Base-by-base conservation (phyloP, 495 filamentous ascomycete species). In the Xylaria scruposa region DNA sequence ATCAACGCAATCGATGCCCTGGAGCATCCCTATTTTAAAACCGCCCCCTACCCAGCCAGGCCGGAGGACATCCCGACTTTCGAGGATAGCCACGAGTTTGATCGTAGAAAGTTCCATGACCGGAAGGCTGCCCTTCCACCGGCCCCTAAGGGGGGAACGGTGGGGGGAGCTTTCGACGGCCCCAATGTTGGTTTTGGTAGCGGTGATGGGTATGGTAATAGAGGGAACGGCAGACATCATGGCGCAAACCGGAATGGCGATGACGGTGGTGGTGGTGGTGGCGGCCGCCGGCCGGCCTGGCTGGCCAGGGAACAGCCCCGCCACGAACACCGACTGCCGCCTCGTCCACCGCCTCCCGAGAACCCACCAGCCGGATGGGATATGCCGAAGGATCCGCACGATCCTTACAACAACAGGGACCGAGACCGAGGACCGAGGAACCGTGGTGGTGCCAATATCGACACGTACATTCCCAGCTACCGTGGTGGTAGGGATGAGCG, bases 1-100 rank as follows among this genome's bases (percentile, higher is more conserved):
- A 90, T 97, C 75, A 99, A 98, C 77, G 96, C 96, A 0, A 93
- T 97, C 21, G 96, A 99, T 83, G 97, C 96, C 17, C 83, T 98
- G 19, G 87, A 95, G 73, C 96, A 99, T 79, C 91, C 93, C 9
- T 99, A 98, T 80, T 99, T 99, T 80, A 88, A 85, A 53, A 91
- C 84, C 21, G 80, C 86, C 4, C 97, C 96, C 24, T 85, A 89
- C n/a, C 97, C 96, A 12, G 90, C 94, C 21, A 86, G 85, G 64
- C 91, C 95, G 4, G 88, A 90, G 70, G 95, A 98, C 44, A 82
- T 99, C 26, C 96, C 96, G 26, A 87, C 83, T 21, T 98, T 97
- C 74, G 92, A 96, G 73, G 97, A 98, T 73, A 97, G 94, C 21
- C 96, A 99, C 82, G 96, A 99, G 81, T 84, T 98, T 26, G 96